A percentile compares a stretch with the other conserved stretches of the same genome.
Evolutionary conservation across 1,284 basidiomycete species (phyloP).

Genomic region (Boletus semigastroideus): DNA sequence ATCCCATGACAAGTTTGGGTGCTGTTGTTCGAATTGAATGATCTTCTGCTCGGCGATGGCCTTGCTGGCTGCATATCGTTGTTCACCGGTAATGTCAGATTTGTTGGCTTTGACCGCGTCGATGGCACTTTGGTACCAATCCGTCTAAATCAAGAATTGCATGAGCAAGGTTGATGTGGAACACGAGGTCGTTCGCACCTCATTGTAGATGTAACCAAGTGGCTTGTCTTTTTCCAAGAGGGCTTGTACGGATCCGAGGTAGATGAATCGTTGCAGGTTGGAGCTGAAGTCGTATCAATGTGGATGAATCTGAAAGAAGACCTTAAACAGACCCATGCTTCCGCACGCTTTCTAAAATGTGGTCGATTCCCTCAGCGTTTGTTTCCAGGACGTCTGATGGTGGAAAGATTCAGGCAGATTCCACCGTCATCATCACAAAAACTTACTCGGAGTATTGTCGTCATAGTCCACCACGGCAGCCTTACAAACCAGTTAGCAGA

Average conservation of each 20-base stretch:
- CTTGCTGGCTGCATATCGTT: slow-evolving; percentile 1
- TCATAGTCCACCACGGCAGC: slow-evolving; percentile 3
- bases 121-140: slow-evolving; percentile 2
- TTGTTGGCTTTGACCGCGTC: slow-evolving; percentile 1
- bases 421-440: background rate
- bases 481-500: background rate
- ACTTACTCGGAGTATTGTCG: background rate
- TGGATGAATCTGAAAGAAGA: background rate
- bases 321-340: background rate
- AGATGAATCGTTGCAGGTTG: background rate
- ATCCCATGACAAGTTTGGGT: slow-evolving; percentile 1
- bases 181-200: background rate
- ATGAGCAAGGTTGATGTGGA: background rate
- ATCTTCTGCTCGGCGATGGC: slow-evolving; percentile 2
- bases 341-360: background rate
- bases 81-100: background rate
- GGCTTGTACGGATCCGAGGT: slow-evolving; percentile 1
- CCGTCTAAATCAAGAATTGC: background rate
- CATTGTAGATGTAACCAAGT: slow-evolving; percentile 1
- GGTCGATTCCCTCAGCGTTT: slow-evolving; percentile 1
- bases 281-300: background rate
- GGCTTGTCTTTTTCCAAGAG: slow-evolving; percentile 2
- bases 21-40: background rate
- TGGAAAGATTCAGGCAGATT: background rate
- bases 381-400: slow-evolving; percentile 1